These are phyloP conservation scores for Nannochloris sp. DNA, from an alignment of 139 green algal species.

Conservation along the genomic window DNA sequence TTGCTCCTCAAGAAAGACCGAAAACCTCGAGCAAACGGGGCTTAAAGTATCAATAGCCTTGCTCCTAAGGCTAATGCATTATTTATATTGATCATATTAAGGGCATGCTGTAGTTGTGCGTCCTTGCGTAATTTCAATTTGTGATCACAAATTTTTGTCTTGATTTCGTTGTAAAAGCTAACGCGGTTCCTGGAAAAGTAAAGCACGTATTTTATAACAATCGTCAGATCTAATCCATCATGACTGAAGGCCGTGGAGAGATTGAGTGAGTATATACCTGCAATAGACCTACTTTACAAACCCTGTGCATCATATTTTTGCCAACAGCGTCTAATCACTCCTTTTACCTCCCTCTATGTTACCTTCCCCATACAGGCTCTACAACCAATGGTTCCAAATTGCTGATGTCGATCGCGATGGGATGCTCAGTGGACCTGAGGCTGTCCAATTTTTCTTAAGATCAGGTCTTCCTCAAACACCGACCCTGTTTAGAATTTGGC, in stretches of 20 bases:
- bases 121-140: no score
- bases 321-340: background rate
- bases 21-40: no score
- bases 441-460: slow-evolving; percentile 73
- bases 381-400: slow-evolving; percentile 36
- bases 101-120: no score
- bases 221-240: no score
- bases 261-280: slow-evolving; percentile 11
- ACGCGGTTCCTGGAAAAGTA: no score
- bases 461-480: slow-evolving; percentile 51
- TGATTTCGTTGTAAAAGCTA: no score
- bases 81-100: no score
- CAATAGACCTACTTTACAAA: background rate
- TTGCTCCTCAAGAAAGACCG: no score
- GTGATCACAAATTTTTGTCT: no score
- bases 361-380: slow-evolving; percentile 5
- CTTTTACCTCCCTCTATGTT: background rate
- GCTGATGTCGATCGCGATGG: slow-evolving; percentile 28
- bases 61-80: no score
- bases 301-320: background rate
- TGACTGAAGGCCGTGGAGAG: slow-evolving; percentile 21
- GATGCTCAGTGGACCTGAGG: slow-evolving; percentile 56
- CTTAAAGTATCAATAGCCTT: no score
- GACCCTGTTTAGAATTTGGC: slow-evolving; percentile 83
- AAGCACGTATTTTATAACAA: no score